A percentile compares a stretch with the other conserved stretches of the same genome.
Evolutionary conservation across 2,329 filamentous ascomycete species (phyloP).

Genomic region (Pseudopyrenochaeta lycopersici): DNA sequence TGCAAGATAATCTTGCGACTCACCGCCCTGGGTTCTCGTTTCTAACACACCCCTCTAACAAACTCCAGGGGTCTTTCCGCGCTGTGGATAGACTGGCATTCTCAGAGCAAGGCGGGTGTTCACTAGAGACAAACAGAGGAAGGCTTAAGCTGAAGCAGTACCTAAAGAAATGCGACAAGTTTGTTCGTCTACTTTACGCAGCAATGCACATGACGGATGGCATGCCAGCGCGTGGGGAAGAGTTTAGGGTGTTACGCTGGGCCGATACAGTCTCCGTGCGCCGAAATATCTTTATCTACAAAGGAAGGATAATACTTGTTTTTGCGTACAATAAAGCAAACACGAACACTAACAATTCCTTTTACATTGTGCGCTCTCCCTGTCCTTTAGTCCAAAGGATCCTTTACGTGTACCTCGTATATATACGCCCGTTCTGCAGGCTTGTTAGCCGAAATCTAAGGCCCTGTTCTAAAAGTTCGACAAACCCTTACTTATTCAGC

Average conservation of each 20-base stretch:
- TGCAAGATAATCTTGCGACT: too few species aligned
- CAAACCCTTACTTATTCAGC: slow-evolving; percentile 10
- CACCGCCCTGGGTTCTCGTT: too few species aligned
- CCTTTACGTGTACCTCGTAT: slow-evolving; percentile 5
- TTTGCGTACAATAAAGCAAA: slow-evolving; percentile 14
- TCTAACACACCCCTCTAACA: too few species aligned
- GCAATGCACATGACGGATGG: too few species aligned
- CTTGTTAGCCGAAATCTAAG: slow-evolving; percentile 3
- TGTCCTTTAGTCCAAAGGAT: slow-evolving; percentile 3
- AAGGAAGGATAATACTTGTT: slow-evolving; percentile 11
- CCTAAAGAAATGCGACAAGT: too few species aligned
- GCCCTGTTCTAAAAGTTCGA: background rate
- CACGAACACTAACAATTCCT: slow-evolving; percentile 10
- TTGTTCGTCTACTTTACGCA: too few species aligned
- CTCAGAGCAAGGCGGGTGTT: too few species aligned
- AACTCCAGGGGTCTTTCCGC: too few species aligned
- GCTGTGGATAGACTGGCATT: too few species aligned
- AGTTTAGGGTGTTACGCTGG: slow-evolving; percentile 7
- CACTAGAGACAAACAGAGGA: too few species aligned
- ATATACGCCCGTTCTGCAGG: slow-evolving; percentile 4
- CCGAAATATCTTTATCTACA: slow-evolving; percentile 15
- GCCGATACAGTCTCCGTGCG: slow-evolving; percentile 4
- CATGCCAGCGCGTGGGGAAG: slow-evolving; percentile 13
- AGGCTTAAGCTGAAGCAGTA: too few species aligned
- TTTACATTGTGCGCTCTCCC: slow-evolving; percentile 8